A percentile compares a stretch with the other conserved stretches of the same genome.
Conservation (phyloP, 2,329 filamentous ascomycete genomes). For the Cryphonectria radicalis region DNA sequence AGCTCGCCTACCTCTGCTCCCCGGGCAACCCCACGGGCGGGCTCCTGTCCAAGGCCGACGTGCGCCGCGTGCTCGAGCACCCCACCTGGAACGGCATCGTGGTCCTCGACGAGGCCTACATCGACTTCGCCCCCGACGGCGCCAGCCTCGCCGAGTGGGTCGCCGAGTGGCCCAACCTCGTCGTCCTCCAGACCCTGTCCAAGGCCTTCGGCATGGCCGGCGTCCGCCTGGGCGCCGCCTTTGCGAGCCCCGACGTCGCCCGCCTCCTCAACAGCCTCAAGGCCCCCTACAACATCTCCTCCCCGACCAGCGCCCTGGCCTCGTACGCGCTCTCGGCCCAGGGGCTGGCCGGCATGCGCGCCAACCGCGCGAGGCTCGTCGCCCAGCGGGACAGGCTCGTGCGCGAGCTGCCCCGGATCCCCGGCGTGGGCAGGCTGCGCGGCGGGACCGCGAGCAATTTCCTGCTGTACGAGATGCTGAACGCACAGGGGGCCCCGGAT, state of each 20-base stretch:
- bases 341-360: constrained; percentile 75
- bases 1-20: constrained; percentile 90
- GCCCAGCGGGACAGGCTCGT: constrained; percentile 78
- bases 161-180: constrained; percentile 88
- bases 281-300: constrained; percentile 94
- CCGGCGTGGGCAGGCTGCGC: constrained; percentile 78
- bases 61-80: constrained; percentile 77
- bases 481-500: constrained; percentile 72
- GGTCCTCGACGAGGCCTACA: constrained; percentile 91
- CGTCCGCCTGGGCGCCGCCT: constrained; percentile 86
- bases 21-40: constrained; percentile 93
- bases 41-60: constrained; percentile 74
- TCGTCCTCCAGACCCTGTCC: constrained; percentile 98
- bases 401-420: constrained; percentile 71
- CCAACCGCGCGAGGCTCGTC: constrained; percentile 71
- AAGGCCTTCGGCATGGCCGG: constrained; percentile 97
- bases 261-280: constrained; percentile 87
- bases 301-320: constrained; percentile 82
- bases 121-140: constrained; percentile 81
- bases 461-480: constrained; percentile 84
- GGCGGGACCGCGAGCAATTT: constrained; percentile 89
- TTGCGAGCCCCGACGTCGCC: constrained; percentile 76
- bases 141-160: constrained; percentile 91
- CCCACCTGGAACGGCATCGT: constrained; percentile 95
- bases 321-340: constrained; percentile 68